phyloP scores from a whole-genome alignment of 1,284 basidiomycete genomes.

The Somion occarium region DNA sequence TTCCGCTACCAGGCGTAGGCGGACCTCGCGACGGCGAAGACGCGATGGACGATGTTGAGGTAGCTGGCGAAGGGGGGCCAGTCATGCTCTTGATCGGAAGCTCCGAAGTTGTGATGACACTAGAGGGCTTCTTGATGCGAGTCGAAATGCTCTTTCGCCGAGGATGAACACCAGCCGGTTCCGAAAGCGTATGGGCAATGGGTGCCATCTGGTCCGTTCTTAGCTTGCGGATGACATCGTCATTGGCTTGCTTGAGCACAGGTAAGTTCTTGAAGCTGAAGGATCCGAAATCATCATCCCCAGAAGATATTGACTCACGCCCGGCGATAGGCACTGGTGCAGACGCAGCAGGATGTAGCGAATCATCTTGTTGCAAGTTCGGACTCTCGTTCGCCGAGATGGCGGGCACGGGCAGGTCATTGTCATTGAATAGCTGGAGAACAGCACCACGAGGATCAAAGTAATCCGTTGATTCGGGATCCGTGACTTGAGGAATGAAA shows the following conservation, averaged over 20 bases:
- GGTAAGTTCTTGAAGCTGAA: constrained; percentile 99
- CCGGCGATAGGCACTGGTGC: constrained; percentile 41
- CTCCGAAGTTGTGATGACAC: constrained; percentile 66
- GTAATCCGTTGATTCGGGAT: constrained; percentile 98
- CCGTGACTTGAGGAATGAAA: constrained; percentile 93
- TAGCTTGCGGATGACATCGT: constrained; percentile 95
- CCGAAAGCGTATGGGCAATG: constrained; percentile 66
- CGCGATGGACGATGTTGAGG: constrained; percentile 88
- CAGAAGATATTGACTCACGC: constrained; percentile 45
- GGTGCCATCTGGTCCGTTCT: constrained; percentile 78
- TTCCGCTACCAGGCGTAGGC: constrained; percentile 60
- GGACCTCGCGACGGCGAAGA: constrained; percentile 85
- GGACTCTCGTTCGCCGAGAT: constrained; percentile 44
- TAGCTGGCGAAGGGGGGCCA: constrained; percentile 84
- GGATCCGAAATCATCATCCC: constrained; percentile 90
- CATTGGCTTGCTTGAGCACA: constrained; percentile 96
- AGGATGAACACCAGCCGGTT: constrained; percentile 50
- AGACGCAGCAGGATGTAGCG: constrained; percentile 36
- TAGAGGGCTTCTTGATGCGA: constrained; percentile 76
- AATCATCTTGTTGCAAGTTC: constrained; percentile 27
- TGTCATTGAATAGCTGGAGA: constrained; percentile 84
- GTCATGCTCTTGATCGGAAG: constrained; percentile 40
- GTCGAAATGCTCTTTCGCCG: constrained; percentile 72
- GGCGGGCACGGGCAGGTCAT: constrained; percentile 45
- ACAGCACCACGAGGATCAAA: constrained; percentile 95